Base-by-base conservation (phyloP, 2,329 filamentous ascomycete species). In the Fusarium sp. region DNA sequence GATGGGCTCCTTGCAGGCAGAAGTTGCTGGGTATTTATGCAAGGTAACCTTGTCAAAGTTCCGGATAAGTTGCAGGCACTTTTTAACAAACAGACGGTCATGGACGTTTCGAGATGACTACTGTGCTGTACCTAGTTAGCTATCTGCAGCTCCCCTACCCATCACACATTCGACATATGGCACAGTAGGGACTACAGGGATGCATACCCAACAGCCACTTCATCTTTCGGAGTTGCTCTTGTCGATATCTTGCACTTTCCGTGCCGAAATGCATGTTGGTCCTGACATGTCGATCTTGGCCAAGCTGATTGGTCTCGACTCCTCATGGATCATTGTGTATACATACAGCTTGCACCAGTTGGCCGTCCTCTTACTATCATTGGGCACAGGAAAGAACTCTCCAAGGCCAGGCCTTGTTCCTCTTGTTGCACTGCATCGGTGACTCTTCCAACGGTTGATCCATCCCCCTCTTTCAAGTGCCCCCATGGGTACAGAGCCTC, bases 401-500 rank as follows among this genome's bases (percentile, higher is more conserved):
- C 48, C 56, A 42, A 42, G 48, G 32, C 57, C 56, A 61, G 58
- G 55, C 57, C 56, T 52, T 53, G 52, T 32, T 54, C 49, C 45
- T 53, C 15, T 31, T 48, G 60, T 65, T 54, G 34, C 63, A 70
- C 46, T 61, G 62, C 67, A 62, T 61, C 41, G 26, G 50, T 56
- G 65, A 54, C 53, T 58, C 64, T 55, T 65, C 66, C 67, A 61
- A 51, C 42, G 56, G 52, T 42, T 42, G 39, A 56, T 55, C 56
- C 19, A 19, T 19, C 19, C 19, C 38, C 44, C 48, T 58, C 53
- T 48, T 48, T 54, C 34, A 45, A 63, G 57, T 41, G 62, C 53
- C 62, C 19, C 58, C 58, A 58, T 58, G 47, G 41, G 47, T 63
- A 61, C 54, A 70, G 68, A 70, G 66, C 68, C 68, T 67, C 68